phyloP scores from a whole-genome alignment of 2,329 filamentous ascomycete species.

The Ophioceras dolichostomum region DNA sequence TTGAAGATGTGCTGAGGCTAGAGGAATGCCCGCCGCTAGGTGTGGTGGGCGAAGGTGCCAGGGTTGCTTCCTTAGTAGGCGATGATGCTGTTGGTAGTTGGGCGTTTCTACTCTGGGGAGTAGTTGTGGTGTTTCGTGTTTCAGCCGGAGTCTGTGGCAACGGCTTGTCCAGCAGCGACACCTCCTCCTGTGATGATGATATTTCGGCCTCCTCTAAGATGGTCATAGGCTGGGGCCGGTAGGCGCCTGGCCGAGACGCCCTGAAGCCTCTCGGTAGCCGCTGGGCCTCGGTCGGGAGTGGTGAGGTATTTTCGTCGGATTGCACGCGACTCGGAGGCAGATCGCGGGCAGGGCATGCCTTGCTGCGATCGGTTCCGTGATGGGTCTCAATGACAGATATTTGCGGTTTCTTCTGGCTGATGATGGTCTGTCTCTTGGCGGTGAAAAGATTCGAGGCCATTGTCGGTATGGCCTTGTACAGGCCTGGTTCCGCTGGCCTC shows the following conservation, averaged over 20 bases:
- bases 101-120: background rate
- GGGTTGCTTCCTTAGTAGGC: background rate
- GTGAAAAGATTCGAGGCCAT: too few relatives aligned
- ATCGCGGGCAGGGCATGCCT: too few relatives aligned
- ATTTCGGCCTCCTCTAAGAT: constrained; percentile 1
- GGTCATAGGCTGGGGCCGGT: background rate
- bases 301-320: background rate
- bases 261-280: background rate
- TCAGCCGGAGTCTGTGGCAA: constrained; percentile 1
- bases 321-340: background rate
- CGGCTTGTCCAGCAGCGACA: background rate
- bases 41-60: background rate
- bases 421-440: too few relatives aligned
- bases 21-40: background rate
- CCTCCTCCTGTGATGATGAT: background rate
- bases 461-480: too few relatives aligned
- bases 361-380: too few relatives aligned
- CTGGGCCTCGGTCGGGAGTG: background rate
- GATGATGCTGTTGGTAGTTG: background rate
- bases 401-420: too few relatives aligned
- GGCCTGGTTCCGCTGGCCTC: background rate
- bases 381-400: too few relatives aligned
- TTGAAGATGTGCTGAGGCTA: background rate
- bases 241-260: background rate
- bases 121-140: background rate